Percentiles rank a stretch among this genome's conserved stretches.
phyloP scores from a whole-genome alignment of 148 eudicot genomes.

The Amaranthus hypochondriacus region DNA sequence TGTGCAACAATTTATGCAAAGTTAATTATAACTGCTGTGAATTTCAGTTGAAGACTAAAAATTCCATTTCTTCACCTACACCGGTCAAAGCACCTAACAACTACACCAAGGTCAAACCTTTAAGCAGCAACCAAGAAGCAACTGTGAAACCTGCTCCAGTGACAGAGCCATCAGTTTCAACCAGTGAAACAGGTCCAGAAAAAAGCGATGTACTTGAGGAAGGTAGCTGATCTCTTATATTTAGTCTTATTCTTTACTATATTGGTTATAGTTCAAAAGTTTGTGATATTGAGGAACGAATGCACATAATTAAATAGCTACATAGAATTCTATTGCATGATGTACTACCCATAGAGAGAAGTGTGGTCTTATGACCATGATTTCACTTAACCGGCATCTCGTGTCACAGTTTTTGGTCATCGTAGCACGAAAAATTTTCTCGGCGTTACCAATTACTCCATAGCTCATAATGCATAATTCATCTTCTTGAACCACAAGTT shows the following conservation, averaged over 20 bases:
- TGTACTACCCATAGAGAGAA: too few relatives aligned
- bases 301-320: neutral
- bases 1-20: neutral
- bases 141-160: slow-evolving; percentile 31
- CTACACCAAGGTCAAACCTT: slow-evolving; percentile 36
- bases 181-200: slow-evolving; percentile 33
- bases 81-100: slow-evolving; percentile 36
- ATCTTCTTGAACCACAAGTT: too few relatives aligned
- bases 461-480: too few relatives aligned
- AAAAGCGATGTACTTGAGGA: slow-evolving; percentile 30
- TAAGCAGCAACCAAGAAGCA: slow-evolving; percentile 37
- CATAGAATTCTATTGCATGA: neutral
- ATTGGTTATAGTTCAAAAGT: neutral
- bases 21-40: neutral
- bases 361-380: too few relatives aligned
- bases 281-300: neutral
- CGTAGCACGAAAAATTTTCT: too few relatives aligned
- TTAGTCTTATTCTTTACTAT: slow-evolving; percentile 10
- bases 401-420: too few relatives aligned
- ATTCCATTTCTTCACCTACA: slow-evolving; percentile 30
- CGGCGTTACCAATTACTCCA: too few relatives aligned
- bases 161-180: slow-evolving; percentile 30
- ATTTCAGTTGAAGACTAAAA: slow-evolving; percentile 52
- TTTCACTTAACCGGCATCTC: too few relatives aligned
- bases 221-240: slow-evolving; percentile 28